Evolutionary conservation across 139 green algal genomes (phyloP).

Genomic region (Tetradesmus lagerheimii): DNA sequence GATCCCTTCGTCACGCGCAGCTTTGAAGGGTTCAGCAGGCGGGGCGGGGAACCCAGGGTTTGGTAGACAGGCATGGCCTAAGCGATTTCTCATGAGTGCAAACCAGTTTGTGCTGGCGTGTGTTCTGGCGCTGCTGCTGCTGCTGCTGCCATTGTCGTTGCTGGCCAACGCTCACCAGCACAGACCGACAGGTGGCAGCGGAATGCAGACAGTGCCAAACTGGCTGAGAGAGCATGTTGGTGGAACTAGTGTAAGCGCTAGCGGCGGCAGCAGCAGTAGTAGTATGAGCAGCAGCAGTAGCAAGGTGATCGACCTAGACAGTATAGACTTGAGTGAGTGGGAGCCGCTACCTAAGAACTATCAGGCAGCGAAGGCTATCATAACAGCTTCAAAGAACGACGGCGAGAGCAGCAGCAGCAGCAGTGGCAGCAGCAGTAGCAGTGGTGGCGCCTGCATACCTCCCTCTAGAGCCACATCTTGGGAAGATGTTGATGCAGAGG

Average conservation of each 20-base stretch:
- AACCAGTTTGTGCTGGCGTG: background rate
- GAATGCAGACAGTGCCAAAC: background rate
- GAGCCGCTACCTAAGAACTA: constrained; percentile 9
- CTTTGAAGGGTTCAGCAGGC: background rate
- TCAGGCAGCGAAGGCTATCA: background rate
- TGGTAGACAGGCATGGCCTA: background rate
- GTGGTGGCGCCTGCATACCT: background rate
- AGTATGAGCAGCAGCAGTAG: background rate
- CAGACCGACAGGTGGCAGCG: background rate
- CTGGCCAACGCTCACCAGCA: background rate
- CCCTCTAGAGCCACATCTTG: constrained; percentile 3
- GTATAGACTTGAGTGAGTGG: background rate
- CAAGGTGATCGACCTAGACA: background rate
- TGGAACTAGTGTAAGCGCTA: background rate
- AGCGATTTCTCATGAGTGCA: background rate
- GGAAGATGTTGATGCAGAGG: constrained; percentile 18
- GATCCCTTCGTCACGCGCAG: background rate
- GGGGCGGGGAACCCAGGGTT: background rate
- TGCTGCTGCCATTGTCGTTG: background rate
- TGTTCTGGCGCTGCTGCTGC: background rate
- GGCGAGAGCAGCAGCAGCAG: constrained; percentile 17
- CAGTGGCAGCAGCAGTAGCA: constrained; percentile 29
- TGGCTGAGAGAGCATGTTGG: background rate
- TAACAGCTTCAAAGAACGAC: background rate
- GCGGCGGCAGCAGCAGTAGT: background rate